These are phyloP conservation scores for Tolypocladium amazonense DNA, from an alignment of 2,329 filamentous ascomycete species.

Conservation along the genomic window DNA sequence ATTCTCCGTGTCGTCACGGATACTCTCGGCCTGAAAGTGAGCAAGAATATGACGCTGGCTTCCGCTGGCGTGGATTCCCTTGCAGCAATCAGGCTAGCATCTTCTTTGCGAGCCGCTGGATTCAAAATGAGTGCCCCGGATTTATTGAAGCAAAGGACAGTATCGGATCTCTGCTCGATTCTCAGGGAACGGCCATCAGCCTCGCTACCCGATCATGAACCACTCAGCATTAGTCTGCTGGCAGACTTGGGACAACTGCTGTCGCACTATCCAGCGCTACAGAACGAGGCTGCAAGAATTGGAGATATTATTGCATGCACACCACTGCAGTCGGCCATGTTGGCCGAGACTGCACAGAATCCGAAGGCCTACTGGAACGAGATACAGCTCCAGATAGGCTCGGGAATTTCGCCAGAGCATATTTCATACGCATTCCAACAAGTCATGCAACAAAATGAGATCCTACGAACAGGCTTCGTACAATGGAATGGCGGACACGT, in stretches of 20 bases:
- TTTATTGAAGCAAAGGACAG: slow-evolving; percentile 46
- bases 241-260: slow-evolving; percentile 9
- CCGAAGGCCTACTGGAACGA: slow-evolving; percentile 65
- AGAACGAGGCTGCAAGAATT: slow-evolving; percentile 13
- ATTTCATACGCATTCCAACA: slow-evolving; percentile 38
- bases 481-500: slow-evolving; percentile 28
- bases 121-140: slow-evolving; percentile 46
- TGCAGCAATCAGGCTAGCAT: slow-evolving; percentile 41
- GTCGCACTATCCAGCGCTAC: slow-evolving; percentile 5
- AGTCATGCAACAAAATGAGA: slow-evolving; percentile 46
- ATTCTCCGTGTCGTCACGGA: slow-evolving; percentile 30
- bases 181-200: not conserved
- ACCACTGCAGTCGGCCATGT: slow-evolving; percentile 68
- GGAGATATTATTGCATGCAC: slow-evolving; percentile 52
- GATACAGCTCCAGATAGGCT: slow-evolving; percentile 51
- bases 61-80: slow-evolving; percentile 55
- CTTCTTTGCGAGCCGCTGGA: slow-evolving; percentile 47
- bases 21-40: slow-evolving; percentile 27
- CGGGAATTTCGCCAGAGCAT: slow-evolving; percentile 18
- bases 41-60: slow-evolving; percentile 31
- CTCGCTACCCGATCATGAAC: not conserved
- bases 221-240: slow-evolving; percentile 8
- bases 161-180: slow-evolving; percentile 18
- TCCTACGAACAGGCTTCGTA: slow-evolving; percentile 66
- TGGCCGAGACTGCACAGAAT: slow-evolving; percentile 58